Conservation (phyloP, 352 stramenopile genomes). For the Phytopythium mirpurense region DNA sequence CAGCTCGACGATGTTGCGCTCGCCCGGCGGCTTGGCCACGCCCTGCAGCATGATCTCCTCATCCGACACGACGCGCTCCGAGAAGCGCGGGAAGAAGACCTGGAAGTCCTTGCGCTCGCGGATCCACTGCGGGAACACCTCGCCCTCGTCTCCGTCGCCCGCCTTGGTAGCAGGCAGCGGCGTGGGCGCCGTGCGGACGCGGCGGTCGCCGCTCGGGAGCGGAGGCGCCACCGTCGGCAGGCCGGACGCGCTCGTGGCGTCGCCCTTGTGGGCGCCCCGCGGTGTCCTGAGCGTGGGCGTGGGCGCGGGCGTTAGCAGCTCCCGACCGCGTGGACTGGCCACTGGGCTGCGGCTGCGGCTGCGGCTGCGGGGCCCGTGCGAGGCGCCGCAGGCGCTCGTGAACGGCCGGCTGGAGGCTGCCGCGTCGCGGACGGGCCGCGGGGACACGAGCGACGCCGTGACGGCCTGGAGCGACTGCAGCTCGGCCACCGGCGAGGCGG, state of each 20-base stretch:
- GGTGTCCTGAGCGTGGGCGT: too few relatives aligned
- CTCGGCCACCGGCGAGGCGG: slow-evolving; percentile 14
- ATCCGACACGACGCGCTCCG: slow-evolving; percentile 53
- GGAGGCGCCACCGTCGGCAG: not conserved
- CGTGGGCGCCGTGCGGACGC: not conserved
- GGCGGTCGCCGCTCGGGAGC: not conserved
- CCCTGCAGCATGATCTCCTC: slow-evolving; percentile 62
- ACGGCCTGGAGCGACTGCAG: slow-evolving; percentile 26
- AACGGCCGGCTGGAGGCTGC: too few relatives aligned
- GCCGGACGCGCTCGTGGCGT: not conserved
- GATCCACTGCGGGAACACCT: slow-evolving; percentile 57
- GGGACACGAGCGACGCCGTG: slow-evolving; percentile 24
- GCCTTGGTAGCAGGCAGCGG: not conserved
- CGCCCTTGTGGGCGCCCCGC: not conserved
- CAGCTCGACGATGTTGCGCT: slow-evolving; percentile 68
- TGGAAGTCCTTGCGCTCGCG: slow-evolving; percentile 78
- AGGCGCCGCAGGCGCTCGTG: too few relatives aligned
- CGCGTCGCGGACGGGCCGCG: slow-evolving; percentile 9
- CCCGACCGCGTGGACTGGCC: not conserved
- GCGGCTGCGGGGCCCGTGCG: too few relatives aligned
- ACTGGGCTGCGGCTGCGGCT: not conserved
- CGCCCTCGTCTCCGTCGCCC: slow-evolving; percentile 17
- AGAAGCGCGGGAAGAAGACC: slow-evolving; percentile 61
- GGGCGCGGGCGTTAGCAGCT: not conserved
- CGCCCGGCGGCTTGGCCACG: slow-evolving; percentile 51